Evolutionary conservation across 345 rosid genomes (phyloP), one percentile per base, ranked within the genome.

Genomic region (Gossypium ekmanianum): DNA sequence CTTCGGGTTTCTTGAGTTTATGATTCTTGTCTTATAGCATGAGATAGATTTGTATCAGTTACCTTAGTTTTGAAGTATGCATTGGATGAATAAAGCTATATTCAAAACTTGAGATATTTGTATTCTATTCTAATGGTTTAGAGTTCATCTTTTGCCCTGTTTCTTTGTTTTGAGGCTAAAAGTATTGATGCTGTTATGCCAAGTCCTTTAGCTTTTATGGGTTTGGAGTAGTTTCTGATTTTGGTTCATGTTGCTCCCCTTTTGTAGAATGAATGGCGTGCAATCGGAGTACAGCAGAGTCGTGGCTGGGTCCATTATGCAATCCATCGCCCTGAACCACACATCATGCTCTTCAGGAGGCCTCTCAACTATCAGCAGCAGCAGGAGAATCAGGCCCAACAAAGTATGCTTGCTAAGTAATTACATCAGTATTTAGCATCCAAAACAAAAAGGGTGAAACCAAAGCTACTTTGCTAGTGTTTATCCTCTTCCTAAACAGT

Each of bases 251-350:
- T 47, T 48, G n/a, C 0, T 70, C 2, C 76, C 3, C 20, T 54
- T 61, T 61, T 80, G 74, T 57, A 95, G 98, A 88, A 82, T 17
- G 99, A 95, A 61, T 95, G 99, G 99, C 88, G 98, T 12, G 98
- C 93, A 0, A 89, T 93, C 5, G 99, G 99, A 75, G 99, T 93
- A 7, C 98, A 93, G 76, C 98, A 91, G 86, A 94, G 98, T 83
- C 90, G 98, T 5, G 97, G 97, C n/a, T 94, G 98, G 98, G 93
- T 89, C 1, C 97, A 92, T 83, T 92, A 94, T 75, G 97, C 98
- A 0, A 82, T 94, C 76, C 98, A 92, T 77, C 94, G 97, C 41
- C 98, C 98, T 14, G 98, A 94, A 83, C 98, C 98, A 80, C 99
- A 95, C 75, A 95, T 94, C 76, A 94, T 92, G 99, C 98, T 95